Evolutionary conservation across 148 eudicot species (phyloP).

Genomic region (Dysphania ambrosioides): DNA sequence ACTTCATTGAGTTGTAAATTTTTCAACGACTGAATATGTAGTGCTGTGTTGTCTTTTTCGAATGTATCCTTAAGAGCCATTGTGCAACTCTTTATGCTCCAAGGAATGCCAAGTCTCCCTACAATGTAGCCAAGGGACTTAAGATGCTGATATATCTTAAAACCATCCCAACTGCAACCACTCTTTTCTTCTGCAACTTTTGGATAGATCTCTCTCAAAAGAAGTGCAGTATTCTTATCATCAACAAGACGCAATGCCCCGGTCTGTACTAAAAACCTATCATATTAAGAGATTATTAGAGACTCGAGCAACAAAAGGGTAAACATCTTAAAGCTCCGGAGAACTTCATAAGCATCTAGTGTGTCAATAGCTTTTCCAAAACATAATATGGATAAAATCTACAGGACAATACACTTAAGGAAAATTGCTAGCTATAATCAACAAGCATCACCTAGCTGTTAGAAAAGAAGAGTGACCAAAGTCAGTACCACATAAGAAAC

Average conservation of each 20-base stretch:
- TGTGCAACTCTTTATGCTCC: conserved; percentile 41
- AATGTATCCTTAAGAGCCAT: conserved; percentile 21
- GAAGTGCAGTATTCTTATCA: conserved; percentile 36
- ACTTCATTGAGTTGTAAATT: conserved; percentile 46
- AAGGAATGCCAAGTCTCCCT: conserved; percentile 54
- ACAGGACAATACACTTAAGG: too few species aligned
- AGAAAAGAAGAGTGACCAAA: too few species aligned
- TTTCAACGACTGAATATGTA: conserved; percentile 34
- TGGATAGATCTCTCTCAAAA: conserved; percentile 51
- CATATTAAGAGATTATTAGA: conserved; percentile 12
- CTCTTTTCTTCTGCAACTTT: conserved; percentile 49
- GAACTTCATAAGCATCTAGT: neutral
- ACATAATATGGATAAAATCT: too few species aligned
- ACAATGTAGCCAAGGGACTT: conserved; percentile 85
- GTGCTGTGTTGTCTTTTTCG: conserved; percentile 6
- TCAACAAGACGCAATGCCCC: conserved; percentile 62
- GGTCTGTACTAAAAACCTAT: conserved; percentile 78
- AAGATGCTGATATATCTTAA: conserved; percentile 69
- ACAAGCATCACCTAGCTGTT: neutral
- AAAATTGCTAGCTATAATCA: neutral
- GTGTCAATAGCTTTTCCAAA: neutral
- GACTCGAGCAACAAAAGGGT: neutral
- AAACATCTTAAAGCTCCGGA: neutral
- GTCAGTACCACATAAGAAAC: neutral
- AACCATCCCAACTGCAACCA: conserved; percentile 74